Conservation (phyloP, 805 yeast genomes). For the Saccharomycopsis malanga region DNA sequence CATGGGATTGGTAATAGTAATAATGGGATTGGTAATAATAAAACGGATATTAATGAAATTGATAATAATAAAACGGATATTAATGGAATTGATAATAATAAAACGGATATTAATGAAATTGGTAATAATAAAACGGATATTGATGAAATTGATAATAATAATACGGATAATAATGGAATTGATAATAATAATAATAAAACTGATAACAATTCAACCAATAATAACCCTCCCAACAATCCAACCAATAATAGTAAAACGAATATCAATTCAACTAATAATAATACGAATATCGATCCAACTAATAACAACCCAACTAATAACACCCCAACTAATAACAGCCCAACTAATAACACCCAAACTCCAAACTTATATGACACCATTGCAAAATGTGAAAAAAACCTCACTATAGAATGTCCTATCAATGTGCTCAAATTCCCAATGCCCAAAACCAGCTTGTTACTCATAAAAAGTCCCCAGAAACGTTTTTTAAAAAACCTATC, state of each 20-base stretch:
- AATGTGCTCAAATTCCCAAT: constrained; percentile 62
- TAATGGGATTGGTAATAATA: no score
- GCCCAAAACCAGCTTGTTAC: constrained; percentile 59
- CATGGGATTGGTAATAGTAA: no score
- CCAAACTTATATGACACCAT: constrained; percentile 25
- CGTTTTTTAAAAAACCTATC: constrained; percentile 34
- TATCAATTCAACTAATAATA: constrained; percentile 18
- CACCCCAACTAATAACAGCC: constrained; percentile 5
- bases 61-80: not conserved
- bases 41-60: not conserved
- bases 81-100: not conserved
- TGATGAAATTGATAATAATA: not conserved
- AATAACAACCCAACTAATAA: constrained; percentile 13
- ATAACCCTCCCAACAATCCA: not conserved
- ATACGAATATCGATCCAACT: constrained; percentile 8
- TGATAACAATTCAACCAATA: not conserved
- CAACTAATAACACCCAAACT: constrained; percentile 11
- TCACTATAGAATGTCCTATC: constrained; percentile 63
- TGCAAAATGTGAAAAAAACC: constrained; percentile 46
- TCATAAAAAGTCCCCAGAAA: constrained; percentile 48
- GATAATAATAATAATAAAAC: not conserved
- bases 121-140: not conserved
- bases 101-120: not conserved
- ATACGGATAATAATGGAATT: not conserved
- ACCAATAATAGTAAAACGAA: constrained; percentile 18